Conservation (phyloP, 1,284 basidiomycete genomes). For the Pseudozyma hubeiensis region DNA sequence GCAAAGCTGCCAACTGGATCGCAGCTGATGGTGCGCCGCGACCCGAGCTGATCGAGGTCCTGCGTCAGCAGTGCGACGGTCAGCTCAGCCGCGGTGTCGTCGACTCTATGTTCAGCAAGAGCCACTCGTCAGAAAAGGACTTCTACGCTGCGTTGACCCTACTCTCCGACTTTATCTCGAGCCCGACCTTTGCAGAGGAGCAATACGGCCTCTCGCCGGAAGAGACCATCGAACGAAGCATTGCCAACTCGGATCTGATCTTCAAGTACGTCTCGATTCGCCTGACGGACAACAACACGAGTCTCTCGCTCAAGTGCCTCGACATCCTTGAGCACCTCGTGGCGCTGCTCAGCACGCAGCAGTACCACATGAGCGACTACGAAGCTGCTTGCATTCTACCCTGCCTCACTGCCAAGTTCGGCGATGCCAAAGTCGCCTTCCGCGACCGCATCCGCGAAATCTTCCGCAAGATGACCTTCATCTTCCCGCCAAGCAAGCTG, state of each 20-base stretch:
- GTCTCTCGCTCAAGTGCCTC: constrained; percentile 86
- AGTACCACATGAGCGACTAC: constrained; percentile 85
- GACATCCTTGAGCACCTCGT: constrained; percentile 87
- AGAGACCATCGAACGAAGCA: constrained; percentile 77
- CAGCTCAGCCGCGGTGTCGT: constrained; percentile 81
- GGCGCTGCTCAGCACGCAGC: constrained; percentile 77
- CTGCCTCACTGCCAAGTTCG: constrained; percentile 84
- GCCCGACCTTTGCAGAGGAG: constrained; percentile 73
- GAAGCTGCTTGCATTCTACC: constrained; percentile 91
- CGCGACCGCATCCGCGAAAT: constrained; percentile 71
- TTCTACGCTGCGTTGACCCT: constrained; percentile 81
- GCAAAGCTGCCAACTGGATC: constrained; percentile 71
- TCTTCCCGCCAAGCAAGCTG: constrained; percentile 87
- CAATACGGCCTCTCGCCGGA: constrained; percentile 74
- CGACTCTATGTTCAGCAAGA: constrained; percentile 84
- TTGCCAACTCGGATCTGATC: constrained; percentile 90
- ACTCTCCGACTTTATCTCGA: constrained; percentile 80
- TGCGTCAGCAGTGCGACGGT: constrained; percentile 92
- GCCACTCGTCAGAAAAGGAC: constrained; percentile 95
- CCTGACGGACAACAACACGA: constrained; percentile 91
- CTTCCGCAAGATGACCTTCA: constrained; percentile 67
- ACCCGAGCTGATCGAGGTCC: constrained; percentile 85
- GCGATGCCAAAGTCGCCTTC: constrained; percentile 72
- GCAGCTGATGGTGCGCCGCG: constrained; percentile 82
- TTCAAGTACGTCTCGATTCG: constrained; percentile 94